Evolutionary conservation across 2,329 filamentous ascomycete genomes (phyloP).

Genomic region (Fusarium oligoseptatum): DNA sequence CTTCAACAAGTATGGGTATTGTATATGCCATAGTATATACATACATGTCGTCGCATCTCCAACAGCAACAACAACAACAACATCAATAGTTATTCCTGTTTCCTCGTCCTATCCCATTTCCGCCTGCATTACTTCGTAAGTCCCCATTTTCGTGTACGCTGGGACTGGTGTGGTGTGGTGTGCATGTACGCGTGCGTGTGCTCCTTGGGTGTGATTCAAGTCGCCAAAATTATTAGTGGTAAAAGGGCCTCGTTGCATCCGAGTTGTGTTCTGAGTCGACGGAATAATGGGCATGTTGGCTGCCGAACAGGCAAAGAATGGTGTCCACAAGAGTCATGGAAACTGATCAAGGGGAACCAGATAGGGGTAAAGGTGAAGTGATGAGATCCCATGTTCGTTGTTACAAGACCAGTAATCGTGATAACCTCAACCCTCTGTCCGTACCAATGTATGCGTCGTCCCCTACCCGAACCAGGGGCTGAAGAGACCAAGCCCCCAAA

Average conservation of each 20-base stretch:
- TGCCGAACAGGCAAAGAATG: background rate
- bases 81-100: constrained; percentile 16
- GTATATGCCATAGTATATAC: constrained; percentile 38
- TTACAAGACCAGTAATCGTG: background rate
- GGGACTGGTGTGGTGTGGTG: constrained; percentile 19
- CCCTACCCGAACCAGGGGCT: background rate
- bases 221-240: constrained; percentile 11
- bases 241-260: constrained; percentile 22
- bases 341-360: constrained; percentile 4
- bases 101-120: constrained; percentile 8
- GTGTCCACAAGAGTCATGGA: background rate
- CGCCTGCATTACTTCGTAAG: constrained; percentile 40
- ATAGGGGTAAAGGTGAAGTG: background rate
- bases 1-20: constrained; percentile 41
- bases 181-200: constrained; percentile 19
- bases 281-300: background rate
- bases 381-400: constrained; percentile 10
- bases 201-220: constrained; percentile 7
- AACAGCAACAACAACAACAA: constrained; percentile 1
- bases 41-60: constrained; percentile 5
- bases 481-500: background rate
- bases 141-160: constrained; percentile 32
- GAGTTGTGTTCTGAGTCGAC: background rate
- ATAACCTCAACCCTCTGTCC: background rate
- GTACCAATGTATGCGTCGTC: background rate